A percentile compares a stretch with the other conserved stretches of the same genome.
Conservation (phyloP, 805 yeast species). For the Wickerhamomyces bovis region DNA sequence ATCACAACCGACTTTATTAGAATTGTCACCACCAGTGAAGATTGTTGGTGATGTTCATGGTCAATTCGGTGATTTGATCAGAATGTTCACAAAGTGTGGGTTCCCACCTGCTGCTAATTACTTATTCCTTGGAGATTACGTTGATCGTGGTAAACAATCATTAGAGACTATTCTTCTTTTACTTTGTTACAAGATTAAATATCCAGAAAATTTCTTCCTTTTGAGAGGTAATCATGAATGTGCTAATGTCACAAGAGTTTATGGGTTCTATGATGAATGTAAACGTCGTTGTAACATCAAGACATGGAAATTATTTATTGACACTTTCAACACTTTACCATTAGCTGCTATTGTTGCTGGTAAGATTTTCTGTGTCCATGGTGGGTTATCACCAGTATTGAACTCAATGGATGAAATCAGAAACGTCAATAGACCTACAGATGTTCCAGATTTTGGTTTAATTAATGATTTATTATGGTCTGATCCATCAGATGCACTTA, state of each 20-base stretch:
- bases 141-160: conserved; percentile 97
- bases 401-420: conserved; percentile 98
- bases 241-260: conserved; percentile 95
- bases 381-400: conserved; percentile 95
- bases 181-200: conserved; percentile 93
- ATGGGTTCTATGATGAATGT: conserved; percentile 98
- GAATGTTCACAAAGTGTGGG: conserved; percentile 96
- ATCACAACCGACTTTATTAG: conserved; percentile 85
- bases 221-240: conserved; percentile 98
- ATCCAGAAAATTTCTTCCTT: conserved; percentile 95
- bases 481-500: conserved; percentile 96
- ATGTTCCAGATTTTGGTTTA: conserved; percentile 95
- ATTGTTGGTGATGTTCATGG: conserved; percentile 98
- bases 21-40: conserved; percentile 80
- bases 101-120: conserved; percentile 99
- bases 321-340: conserved; percentile 96
- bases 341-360: conserved; percentile 98
- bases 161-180: conserved; percentile 90
- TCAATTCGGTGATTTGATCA: conserved; percentile 90
- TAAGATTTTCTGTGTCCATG: conserved; percentile 98
- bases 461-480: conserved; percentile 96
- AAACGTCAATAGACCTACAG: conserved; percentile 98
- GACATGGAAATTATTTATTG: conserved; percentile 97
- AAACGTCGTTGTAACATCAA: conserved; percentile 96
- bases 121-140: conserved; percentile 93